Evolutionary conservation across 1,284 basidiomycete genomes (phyloP), one percentile per base, ranked within the genome.

Genomic region (Pseudozyma thailandica): DNA sequence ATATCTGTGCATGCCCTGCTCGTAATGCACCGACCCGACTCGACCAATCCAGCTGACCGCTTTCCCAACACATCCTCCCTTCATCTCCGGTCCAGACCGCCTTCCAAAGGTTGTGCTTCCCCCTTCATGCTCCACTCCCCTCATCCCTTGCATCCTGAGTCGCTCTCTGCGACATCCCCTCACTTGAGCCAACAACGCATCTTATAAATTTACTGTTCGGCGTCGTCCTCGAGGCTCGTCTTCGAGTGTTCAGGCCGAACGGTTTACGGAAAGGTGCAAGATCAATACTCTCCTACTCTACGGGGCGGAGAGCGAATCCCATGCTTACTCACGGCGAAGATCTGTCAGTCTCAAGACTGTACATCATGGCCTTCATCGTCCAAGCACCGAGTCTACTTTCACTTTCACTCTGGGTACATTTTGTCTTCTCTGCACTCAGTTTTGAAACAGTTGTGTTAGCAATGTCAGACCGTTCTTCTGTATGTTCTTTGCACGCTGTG

Each of bases 261-360:
- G 60, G 71, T 58, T 68, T 74, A 74, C 72, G 72, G 72, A 74
- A 70, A 64, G 63, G 56, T 70, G 72, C 72, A 37, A 74, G 62
- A 74, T 13, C 28, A 45, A 68, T 56, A 52, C 50, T 35, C 37
- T 44, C 39, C 49, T 46, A 33, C 49, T 47, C 61, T 46, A 50
- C 39, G 30, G 46, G 42, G 42, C 38, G 60, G 53, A 52, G 46
- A 50, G 47, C 42, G 47, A 61, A 60, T 62, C 66, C 66, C 66
- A 70, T 65, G 66, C 68, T 71, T 74, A 74, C 72, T 74, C 72
- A 74, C 72, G 66, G 56, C 58, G 54, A 53, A 30, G 30, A 52
- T 41, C 56, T 48, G 45, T 47, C 44, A 30, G 2, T 26, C 28
- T 28, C 41, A 18, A 50, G 10, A 23, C 15, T 20, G 56, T 33